Conservation (phyloP, 2,329 filamentous ascomycete genomes). For the Ophiognomonia clavigignenti-juglandacearum region DNA sequence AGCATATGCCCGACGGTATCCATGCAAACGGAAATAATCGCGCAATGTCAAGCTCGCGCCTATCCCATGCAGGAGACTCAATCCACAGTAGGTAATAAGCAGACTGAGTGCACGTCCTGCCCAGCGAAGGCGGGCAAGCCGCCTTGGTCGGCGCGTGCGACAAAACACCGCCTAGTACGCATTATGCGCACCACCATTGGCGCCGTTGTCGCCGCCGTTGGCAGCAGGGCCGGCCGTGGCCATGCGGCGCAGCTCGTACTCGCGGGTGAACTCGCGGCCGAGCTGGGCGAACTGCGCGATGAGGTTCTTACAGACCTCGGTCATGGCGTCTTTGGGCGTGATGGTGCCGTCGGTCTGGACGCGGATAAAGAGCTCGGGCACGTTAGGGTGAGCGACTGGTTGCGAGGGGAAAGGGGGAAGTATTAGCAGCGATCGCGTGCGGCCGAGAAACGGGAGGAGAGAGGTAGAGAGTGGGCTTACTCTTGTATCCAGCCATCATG, state of each 20-base stretch:
- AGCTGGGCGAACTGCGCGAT: slow-evolving; percentile 77
- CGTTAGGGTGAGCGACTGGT: slow-evolving; percentile 56
- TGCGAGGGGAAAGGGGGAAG: too few species aligned
- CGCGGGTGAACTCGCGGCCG: slow-evolving; percentile 84
- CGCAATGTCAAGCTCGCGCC: too few species aligned
- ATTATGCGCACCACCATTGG: too few species aligned
- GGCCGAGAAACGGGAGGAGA: neutral
- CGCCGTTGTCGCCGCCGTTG: slow-evolving; percentile 21
- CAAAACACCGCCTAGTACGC: too few species aligned
- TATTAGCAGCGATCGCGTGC: too few species aligned
- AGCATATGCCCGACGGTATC: too few species aligned
- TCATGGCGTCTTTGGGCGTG: slow-evolving; percentile 82
- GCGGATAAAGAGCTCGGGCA: slow-evolving; percentile 63
- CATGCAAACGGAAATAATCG: too few species aligned
- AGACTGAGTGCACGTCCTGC: too few species aligned
- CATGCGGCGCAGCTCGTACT: slow-evolving; percentile 86
- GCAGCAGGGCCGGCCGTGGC: slow-evolving; percentile 60
- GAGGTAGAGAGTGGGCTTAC: slow-evolving; percentile 38
- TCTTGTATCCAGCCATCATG: slow-evolving; percentile 88
- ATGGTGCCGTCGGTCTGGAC: slow-evolving; percentile 88
- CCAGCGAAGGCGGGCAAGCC: too few species aligned
- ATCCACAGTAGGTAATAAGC: too few species aligned
- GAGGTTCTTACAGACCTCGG: slow-evolving; percentile 75
- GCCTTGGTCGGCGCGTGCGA: too few species aligned
- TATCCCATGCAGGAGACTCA: too few species aligned